Base-by-base conservation (phyloP, 2,329 filamentous ascomycete species). In the Xylariaceae sp. region DNA sequence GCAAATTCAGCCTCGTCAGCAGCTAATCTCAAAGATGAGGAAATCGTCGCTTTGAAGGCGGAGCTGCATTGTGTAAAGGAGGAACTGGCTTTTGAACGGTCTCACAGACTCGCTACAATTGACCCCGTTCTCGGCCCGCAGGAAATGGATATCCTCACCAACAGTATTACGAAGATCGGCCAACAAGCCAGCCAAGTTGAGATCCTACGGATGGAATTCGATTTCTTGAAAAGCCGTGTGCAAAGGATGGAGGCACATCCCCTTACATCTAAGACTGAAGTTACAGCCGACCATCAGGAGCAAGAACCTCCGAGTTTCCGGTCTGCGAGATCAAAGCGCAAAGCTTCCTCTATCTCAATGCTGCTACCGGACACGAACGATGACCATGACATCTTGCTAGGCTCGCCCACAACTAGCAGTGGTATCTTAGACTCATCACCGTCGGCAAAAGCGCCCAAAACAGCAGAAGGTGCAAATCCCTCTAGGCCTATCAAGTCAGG, bases 131-230 rank as follows among this genome's bases (percentile, higher is more conserved):
- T 73, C 30, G 68, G 67, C 9, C 62, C 70, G 4, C 69, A 66
- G 51, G 75, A 76, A 45, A 67, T 78, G 8, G 75, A 77, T 51
- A 75, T 77, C 8, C 69, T 77, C 35, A 71, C 74, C 1, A 72
- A 62, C 56, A 76, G 66, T 57, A 73, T 77, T 34, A 70, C 74
- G 42, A 76, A 73, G 57, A 73, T 77, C 30, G 70, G 73, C 11
- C 70, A 71, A 60, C 70, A 71, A 42, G 73, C 74, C 18, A 75
- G 68, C 56, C 72, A 75, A 54, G 69, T 77, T 8, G 75, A 77
- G 55, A 71, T 68, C 6, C 64, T 77, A 18, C 73, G 75, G 63
- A 78, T 77, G 74, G 76, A 77, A 58, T 70, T 77, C 48, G 70
- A 76, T 47, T 68, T 78, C 1, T 68, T 77, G 56, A 75, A 74